Evolutionary conservation across 2,329 filamentous ascomycete species (phyloP).

Genomic region (Xylaria polymorpha): DNA sequence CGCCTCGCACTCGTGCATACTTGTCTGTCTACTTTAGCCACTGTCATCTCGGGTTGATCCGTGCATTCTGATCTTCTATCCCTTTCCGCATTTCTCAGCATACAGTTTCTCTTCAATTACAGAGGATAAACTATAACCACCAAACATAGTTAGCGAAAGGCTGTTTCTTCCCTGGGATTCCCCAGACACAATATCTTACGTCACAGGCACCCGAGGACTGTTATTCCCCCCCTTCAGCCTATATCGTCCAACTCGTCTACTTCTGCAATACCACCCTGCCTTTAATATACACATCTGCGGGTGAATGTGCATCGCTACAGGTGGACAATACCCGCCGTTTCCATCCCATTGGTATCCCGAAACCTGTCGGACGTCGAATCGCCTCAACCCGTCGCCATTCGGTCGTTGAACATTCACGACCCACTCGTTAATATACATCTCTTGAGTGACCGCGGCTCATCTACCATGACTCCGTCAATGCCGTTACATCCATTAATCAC

Average conservation of each 20-base stretch:
- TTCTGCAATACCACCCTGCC: conserved; percentile 26
- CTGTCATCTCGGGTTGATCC: not conserved
- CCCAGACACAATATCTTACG: conserved; percentile 8
- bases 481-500: conserved; percentile 52
- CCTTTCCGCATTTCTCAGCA: not conserved
- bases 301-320: conserved; percentile 23
- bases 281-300: conserved; percentile 33
- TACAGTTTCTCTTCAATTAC: too few relatives aligned
- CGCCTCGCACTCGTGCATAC: not conserved
- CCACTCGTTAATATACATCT: conserved; percentile 27
- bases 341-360: conserved; percentile 6
- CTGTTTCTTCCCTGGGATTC: not conserved
- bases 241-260: conserved; percentile 26
- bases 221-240: conserved; percentile 30
- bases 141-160: not conserved
- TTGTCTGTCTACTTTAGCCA: not conserved
- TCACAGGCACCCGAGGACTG: conserved; percentile 13
- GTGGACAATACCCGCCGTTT: conserved; percentile 19
- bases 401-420: conserved; percentile 17
- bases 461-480: conserved; percentile 44
- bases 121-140: not conserved
- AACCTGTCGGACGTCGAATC: not conserved
- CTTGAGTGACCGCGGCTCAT: conserved; percentile 14
- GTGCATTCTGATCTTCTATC: not conserved
- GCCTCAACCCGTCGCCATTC: conserved; percentile 16